Evolutionary conservation across 352 stramenopile species (phyloP), one percentile per base, ranked within the genome.

Genomic region (Thraustochytrium striatum): DNA sequence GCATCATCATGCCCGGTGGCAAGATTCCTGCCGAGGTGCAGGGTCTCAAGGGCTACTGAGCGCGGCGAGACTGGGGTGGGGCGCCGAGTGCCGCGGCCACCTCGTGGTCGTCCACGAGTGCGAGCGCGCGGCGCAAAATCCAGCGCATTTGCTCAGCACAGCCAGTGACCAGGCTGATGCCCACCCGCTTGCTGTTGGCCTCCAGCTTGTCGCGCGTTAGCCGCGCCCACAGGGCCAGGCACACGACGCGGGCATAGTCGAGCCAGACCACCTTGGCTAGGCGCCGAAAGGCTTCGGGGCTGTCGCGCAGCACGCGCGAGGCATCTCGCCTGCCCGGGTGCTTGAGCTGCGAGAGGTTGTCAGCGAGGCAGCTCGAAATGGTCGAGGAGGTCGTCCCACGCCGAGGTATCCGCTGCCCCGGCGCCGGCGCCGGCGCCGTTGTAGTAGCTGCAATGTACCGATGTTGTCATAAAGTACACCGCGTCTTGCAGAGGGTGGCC

Each of bases 401-500:
- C n/a, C n/a, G n/a, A n/a, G n/a, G n/a, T n/a, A n/a, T n/a, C n/a
- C n/a, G n/a, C n/a, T n/a, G n/a, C n/a, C n/a, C n/a, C n/a, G n/a
- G n/a, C n/a, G n/a, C n/a, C n/a, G n/a, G n/a, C n/a, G n/a, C n/a
- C n/a, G n/a, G n/a, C n/a, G n/a, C n/a, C n/a, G n/a, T n/a, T n/a
- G n/a, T n/a, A n/a, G n/a, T n/a, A n/a, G n/a, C n/a, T n/a, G n/a
- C n/a, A n/a, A n/a, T n/a, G n/a, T n/a, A 75, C 44, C 0, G 65
- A 75, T 33, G 65, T 75, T 21, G 65, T 75, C 44, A 75, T 75
- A 57, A 75, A 75, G 30, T 75, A 75, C 39, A 75, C 65, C 41
- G 50, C 43, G 65, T 75, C 65, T 61, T 75, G 65, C 7, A 75
- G 65, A 1, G 65, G 65, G 39, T 75, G 65, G 16, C 65, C 65